Evolutionary conservation across 83 land plant species (phyloP), one percentile per base, ranked within the genome.

Genomic region (Larix sibirica): DNA sequence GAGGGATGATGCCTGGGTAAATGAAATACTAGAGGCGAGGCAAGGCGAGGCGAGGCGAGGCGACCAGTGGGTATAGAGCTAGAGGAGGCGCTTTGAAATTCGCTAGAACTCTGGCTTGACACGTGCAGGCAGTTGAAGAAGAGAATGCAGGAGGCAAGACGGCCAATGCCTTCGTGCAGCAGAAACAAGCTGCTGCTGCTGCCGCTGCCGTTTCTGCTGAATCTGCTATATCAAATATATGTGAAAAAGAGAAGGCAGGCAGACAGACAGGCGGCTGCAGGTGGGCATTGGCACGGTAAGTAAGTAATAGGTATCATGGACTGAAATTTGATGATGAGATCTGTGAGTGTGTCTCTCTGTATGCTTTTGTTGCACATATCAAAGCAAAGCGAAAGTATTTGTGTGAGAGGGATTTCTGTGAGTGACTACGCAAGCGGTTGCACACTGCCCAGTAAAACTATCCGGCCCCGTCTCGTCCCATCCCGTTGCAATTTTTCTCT

Each of bases 371-470:
- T 71, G 50, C 76, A 31, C 50, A 40, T 20, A 71, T 3, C 76
- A 71, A 71, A 71, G 44, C 47, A 21, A 18, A n/a, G 3, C 13
- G 2, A 50, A 50, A 50, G 56, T 50, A 50, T 50, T 50, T 50
- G 56, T 50, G 21, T 42, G 56, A 12, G 50, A 6, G 8, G 42
- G 50, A 71, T 40, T 20, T 71, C 13, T 71, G 56, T 71, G 54
- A n/a, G 38, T 71, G 77, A 71, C 50, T 20, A 38, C 77, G 50
- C 56, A 40, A 47, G 77, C 77, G 77, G 77, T 71, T 71, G 77
- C 77, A 71, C 77, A 71, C 77, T 71, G 77, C 77, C 77, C 77
- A 47, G 77, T 71, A 71, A 8, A 71, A 9, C 54, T 8, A n/a
- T 42, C 70, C 44, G 50, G 47, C 36, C 40, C 18, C 23, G 54